Conservation (phyloP, 176 grass and related monocot genomes). For the Saccharum officinarum region DNA sequence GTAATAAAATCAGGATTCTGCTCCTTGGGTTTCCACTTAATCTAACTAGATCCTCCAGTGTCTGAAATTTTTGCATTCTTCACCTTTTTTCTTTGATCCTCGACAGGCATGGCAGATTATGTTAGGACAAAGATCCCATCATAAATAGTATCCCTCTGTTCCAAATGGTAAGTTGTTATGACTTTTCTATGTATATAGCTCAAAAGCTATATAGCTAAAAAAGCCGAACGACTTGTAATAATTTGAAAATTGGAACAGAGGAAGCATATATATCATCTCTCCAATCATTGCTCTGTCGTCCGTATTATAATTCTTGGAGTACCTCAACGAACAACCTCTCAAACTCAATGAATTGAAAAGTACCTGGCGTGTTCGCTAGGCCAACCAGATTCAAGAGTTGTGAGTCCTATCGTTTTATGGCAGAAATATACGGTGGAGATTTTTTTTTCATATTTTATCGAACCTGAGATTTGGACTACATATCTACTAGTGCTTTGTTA, state of each 20-base stretch:
- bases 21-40: background rate
- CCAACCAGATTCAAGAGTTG: too few species aligned
- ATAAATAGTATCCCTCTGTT: too few species aligned
- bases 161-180: too few species aligned
- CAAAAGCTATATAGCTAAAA: too few species aligned
- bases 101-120: background rate
- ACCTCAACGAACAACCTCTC: background rate
- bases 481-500: background rate
- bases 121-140: background rate
- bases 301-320: background rate
- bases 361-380: background rate
- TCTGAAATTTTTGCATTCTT: background rate
- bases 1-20: background rate
- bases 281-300: too few species aligned
- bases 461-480: background rate
- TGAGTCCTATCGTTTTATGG: background rate
- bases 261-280: background rate
- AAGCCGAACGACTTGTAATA: too few species aligned
- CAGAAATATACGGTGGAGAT: background rate
- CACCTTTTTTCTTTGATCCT: background rate
- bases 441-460: background rate
- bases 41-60: background rate
- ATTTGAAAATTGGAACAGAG: too few species aligned
- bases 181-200: too few species aligned
- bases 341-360: background rate